Percentiles rank a stretch among this genome's conserved stretches.
These are phyloP conservation scores for Furcasterigmium furcatum DNA, from an alignment of 2,329 filamentous ascomycete genomes.

Conservation along the genomic window DNA sequence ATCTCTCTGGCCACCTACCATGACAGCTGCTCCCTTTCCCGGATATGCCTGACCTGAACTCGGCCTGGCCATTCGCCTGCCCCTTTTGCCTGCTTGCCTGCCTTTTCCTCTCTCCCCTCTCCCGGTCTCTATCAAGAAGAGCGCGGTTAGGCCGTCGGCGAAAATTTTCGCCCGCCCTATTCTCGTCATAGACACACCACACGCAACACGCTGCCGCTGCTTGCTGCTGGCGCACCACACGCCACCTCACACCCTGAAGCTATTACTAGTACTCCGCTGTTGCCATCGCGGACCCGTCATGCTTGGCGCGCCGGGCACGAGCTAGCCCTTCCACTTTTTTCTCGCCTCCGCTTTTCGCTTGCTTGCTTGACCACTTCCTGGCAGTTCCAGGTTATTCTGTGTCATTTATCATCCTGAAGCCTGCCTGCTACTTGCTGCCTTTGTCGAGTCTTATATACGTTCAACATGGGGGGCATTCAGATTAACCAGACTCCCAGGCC, in stretches of 20 bases:
- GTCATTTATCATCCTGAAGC: too few relatives aligned
- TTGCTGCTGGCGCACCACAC: conserved; percentile 3
- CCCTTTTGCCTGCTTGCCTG: background rate
- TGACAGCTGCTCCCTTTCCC: too few relatives aligned
- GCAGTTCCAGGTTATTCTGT: background rate
- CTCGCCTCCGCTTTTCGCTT: conserved; percentile 4
- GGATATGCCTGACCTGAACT: too few relatives aligned
- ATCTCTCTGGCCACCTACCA: conserved; percentile 3
- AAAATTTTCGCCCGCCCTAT: conserved; percentile 7
- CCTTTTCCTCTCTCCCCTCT: background rate
- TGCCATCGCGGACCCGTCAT: background rate
- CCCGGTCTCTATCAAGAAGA: background rate
- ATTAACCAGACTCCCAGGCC: conserved; percentile 55
- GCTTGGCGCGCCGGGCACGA: conserved; percentile 35
- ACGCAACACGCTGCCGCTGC: conserved; percentile 1
- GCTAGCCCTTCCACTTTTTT: conserved; percentile 24
- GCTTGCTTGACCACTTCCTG: background rate
- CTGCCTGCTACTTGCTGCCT: background rate
- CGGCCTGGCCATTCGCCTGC: too few relatives aligned
- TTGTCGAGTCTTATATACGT: too few relatives aligned
- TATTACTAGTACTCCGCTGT: background rate
- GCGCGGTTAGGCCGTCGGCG: conserved; percentile 4
- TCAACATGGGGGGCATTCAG: conserved; percentile 6
- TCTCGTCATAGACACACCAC: conserved; percentile 6
- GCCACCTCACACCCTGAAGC: background rate